phyloP scores from a whole-genome alignment of 768 basidiomycete species.

The Lactarius vividus region DNA sequence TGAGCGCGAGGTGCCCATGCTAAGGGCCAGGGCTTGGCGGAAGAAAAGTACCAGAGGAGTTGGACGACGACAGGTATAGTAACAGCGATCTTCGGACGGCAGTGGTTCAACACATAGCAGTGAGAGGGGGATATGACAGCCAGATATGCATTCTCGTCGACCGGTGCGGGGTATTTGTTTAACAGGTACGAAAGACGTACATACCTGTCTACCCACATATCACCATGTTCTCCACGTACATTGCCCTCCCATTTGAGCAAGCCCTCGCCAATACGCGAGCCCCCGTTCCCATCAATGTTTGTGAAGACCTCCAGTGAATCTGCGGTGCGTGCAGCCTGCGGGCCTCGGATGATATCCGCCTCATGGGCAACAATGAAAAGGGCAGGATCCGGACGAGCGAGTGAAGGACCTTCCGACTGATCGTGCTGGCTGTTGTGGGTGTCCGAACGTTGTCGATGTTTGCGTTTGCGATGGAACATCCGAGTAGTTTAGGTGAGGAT shows the following conservation, averaged over 20 bases:
- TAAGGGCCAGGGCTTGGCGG: constrained; percentile 27
- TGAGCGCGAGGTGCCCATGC: constrained; percentile 2
- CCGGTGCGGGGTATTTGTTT: not conserved
- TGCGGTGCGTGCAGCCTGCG: constrained; percentile 41
- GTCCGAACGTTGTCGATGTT: constrained; percentile 20
- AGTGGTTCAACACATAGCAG: not conserved
- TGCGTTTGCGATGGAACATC: constrained; percentile 29
- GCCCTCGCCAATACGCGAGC: constrained; percentile 32
- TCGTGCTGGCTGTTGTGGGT: constrained; percentile 7
- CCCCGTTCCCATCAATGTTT: constrained; percentile 25
- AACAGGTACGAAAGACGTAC: constrained; percentile 36
- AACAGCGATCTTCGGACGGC: not conserved
- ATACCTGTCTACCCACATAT: constrained; percentile 83
- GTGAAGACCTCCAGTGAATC: constrained; percentile 35
- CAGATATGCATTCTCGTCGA: not conserved
- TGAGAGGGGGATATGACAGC: not conserved
- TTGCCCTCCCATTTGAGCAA: constrained; percentile 33
- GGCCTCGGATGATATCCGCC: constrained; percentile 63
- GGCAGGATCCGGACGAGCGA: constrained; percentile 23
- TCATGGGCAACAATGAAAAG: constrained; percentile 67
- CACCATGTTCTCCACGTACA: constrained; percentile 2
- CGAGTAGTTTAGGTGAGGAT: constrained; percentile 1
- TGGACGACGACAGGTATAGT: not conserved
- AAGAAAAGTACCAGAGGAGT: constrained; percentile 1
- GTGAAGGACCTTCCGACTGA: not conserved